Conservation (phyloP, 495 filamentous ascomycete genomes). For the Neurospora sp. region DNA sequence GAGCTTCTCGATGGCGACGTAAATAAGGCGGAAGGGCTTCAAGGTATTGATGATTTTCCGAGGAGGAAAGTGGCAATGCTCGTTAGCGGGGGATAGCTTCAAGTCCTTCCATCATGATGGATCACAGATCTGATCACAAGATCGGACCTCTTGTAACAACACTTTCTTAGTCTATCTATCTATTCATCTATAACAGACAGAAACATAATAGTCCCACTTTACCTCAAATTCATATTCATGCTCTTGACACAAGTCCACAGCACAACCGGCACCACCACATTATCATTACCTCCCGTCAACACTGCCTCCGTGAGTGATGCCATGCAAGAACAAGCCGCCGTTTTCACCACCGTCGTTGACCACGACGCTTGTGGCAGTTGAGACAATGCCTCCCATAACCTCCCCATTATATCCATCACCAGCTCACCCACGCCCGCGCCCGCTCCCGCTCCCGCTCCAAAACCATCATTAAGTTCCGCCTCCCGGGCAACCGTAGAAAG, state of each 20-base stretch:
- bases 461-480: conserved; percentile 13
- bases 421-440: conserved; percentile 5
- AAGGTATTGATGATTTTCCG: background rate
- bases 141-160: background rate
- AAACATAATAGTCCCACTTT: background rate
- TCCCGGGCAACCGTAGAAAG: conserved; percentile 4
- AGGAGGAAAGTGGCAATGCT: background rate
- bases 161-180: background rate
- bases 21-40: background rate
- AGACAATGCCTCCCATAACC: background rate
- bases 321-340: conserved; percentile 58
- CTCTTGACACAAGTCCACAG: conserved; percentile 84
- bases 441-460: background rate
- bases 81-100: background rate
- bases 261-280: conserved; percentile 93
- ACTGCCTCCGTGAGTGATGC: conserved; percentile 92
- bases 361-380: conserved; percentile 16
- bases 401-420: conserved; percentile 5
- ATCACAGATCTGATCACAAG: background rate
- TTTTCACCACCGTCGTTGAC: conserved; percentile 42
- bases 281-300: conserved; percentile 95
- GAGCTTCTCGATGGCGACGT: background rate
- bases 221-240: conserved; percentile 39
- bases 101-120: background rate
- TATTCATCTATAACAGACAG: background rate